Percentiles rank a stretch among this genome's conserved stretches.
Conservation (phyloP, 139 green algal species). For the Haematococcus sp. region DNA sequence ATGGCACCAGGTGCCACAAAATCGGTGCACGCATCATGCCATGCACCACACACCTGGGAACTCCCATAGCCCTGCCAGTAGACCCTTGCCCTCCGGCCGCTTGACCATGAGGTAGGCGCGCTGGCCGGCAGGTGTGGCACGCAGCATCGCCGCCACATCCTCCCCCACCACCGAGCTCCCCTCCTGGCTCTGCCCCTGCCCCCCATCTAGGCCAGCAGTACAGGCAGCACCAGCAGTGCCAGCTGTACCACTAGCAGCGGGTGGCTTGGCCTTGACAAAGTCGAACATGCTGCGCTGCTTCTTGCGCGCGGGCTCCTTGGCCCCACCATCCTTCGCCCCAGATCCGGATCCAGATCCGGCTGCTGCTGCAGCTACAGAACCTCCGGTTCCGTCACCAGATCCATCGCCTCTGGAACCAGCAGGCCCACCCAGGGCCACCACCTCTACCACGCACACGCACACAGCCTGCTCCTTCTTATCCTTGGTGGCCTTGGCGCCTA, state of each 20-base stretch:
- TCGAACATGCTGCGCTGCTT: constrained; percentile 30
- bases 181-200: background rate
- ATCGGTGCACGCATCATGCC: too few species aligned
- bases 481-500: constrained; percentile 8
- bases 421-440: constrained; percentile 16
- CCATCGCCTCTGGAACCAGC: constrained; percentile 12
- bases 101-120: constrained; percentile 20
- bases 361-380: background rate
- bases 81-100: constrained; percentile 11
- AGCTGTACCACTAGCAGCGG: background rate
- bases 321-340: background rate
- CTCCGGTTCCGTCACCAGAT: background rate
- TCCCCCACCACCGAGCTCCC: too few species aligned
- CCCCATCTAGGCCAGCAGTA: background rate
- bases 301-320: background rate
- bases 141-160: background rate
- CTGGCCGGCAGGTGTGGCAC: background rate
- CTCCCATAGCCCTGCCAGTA: constrained; percentile 34
- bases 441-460: constrained; percentile 23
- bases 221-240: background rate
- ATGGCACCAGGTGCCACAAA: too few species aligned
- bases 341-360: background rate
- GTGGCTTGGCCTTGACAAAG: constrained; percentile 1
- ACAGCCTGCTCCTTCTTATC: constrained; percentile 21
- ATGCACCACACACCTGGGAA: constrained; percentile 18